Conservation (phyloP, 176 grass and related monocot species). For the Ensete ventricosum region DNA sequence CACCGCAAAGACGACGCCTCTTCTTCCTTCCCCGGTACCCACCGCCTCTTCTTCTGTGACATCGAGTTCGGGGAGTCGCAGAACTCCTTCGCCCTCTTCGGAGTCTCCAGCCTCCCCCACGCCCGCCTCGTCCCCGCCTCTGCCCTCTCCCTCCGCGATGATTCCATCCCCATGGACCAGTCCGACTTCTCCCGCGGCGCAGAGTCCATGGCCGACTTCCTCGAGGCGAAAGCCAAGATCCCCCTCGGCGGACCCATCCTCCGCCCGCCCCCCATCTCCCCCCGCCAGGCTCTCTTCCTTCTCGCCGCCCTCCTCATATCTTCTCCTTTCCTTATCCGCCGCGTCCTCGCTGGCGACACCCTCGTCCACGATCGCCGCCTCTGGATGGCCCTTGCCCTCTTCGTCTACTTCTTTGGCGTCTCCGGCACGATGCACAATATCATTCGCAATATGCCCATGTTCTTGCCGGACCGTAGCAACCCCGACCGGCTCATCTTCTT, state of each 20-base stretch:
- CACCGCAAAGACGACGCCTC: slow-evolving; percentile 16
- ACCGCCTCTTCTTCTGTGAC: slow-evolving; percentile 82
- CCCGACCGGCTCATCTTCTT: slow-evolving; percentile 85
- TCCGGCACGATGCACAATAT: slow-evolving; percentile 90
- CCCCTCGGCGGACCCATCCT: slow-evolving; percentile 74
- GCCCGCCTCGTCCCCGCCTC: slow-evolving; percentile 56
- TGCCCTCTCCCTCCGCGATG: slow-evolving; percentile 30
- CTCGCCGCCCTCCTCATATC: slow-evolving; percentile 40
- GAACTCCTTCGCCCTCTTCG: slow-evolving; percentile 68
- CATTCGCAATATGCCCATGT: slow-evolving; percentile 78
- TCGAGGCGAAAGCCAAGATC: slow-evolving; percentile 58
- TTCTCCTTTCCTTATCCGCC: slow-evolving; percentile 61
- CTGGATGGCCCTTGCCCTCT: slow-evolving; percentile 69
- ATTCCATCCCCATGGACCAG: slow-evolving; percentile 81
- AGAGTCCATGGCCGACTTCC: slow-evolving; percentile 89
- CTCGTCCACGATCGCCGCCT: slow-evolving; percentile 59
- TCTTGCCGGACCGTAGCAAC: slow-evolving; percentile 53
- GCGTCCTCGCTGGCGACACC: slow-evolving; percentile 62
- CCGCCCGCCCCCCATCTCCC: slow-evolving; percentile 66
- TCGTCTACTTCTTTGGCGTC: slow-evolving; percentile 89
- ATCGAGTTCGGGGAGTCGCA: slow-evolving; percentile 89
- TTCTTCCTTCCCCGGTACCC: background rate
- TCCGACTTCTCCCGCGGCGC: slow-evolving; percentile 64
- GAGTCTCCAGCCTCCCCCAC: slow-evolving; percentile 76
- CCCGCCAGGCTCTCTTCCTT: slow-evolving; percentile 52